Conservation (phyloP, 1,284 basidiomycete species). For the Malassezia obtusa region DNA sequence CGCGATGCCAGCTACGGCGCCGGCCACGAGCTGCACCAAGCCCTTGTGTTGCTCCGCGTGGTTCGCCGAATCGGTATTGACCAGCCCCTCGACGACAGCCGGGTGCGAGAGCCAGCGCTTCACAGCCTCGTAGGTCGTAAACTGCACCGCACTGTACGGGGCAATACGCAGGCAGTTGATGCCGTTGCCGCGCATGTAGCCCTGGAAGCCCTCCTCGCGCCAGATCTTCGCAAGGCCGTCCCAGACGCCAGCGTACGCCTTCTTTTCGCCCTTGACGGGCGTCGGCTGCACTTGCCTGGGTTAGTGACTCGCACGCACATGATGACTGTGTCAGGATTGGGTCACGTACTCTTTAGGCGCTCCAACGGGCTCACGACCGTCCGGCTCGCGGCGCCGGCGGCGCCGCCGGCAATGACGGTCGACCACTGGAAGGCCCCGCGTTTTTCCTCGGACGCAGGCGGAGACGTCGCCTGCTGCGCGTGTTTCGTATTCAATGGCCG, state of each 20-base stretch:
- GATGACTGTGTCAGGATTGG: constrained; percentile 54
- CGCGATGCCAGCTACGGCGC: constrained; percentile 79
- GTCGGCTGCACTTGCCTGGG: constrained; percentile 36
- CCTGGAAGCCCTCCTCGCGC: constrained; percentile 79
- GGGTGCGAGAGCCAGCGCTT: constrained; percentile 51
- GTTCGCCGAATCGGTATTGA: background rate
- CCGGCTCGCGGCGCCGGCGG: constrained; percentile 57
- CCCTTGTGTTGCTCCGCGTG: constrained; percentile 4
- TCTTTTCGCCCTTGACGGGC: constrained; percentile 15
- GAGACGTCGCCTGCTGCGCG: background rate
- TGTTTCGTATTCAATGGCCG: background rate
- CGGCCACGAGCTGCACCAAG: constrained; percentile 60
- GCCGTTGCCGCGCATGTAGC: constrained; percentile 74
- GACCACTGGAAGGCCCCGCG: constrained; percentile 5
- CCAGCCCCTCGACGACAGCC: background rate
- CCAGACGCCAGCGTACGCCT: constrained; percentile 40
- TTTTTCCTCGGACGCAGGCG: background rate
- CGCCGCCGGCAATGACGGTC: constrained; percentile 62
- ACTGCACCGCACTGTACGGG: constrained; percentile 71
- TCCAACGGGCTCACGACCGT: constrained; percentile 87
- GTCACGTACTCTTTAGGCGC: constrained; percentile 61
- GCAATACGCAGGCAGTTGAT: constrained; percentile 86
- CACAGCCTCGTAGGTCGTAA: constrained; percentile 73
- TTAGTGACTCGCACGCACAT: constrained; percentile 57
- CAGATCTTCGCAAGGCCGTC: constrained; percentile 58